Evolutionary conservation across 1,139 yeast species (phyloP), one percentile per base, ranked within the genome.

Genomic region (Geotrichum cucujoidarum): DNA sequence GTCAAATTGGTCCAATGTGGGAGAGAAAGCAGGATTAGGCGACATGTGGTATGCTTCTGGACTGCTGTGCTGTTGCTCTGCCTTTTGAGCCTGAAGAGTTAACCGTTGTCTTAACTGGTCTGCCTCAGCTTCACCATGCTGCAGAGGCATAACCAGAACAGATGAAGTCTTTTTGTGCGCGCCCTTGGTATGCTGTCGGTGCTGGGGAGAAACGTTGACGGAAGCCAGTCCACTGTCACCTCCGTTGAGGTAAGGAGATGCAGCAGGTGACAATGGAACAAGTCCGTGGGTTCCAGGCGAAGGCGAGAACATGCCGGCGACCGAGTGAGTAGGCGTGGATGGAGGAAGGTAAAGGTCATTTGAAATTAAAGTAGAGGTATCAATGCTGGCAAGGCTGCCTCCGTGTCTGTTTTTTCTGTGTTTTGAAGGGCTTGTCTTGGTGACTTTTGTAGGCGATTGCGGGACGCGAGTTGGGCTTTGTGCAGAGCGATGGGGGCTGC

Each of bases 11-110:
- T 48, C 52, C 40, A 56, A 31, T 31, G 55, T 54, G 20, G 61
- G 61, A n/a, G 60, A 58, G 37, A 50, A 51, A 3, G 54, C 49
- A 21, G 58, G 59, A 16, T 55, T 57, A 10, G 61, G 57, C n/a
- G 59, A 55, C 10, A 57, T 56, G 38, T 49, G 50, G 44, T 54
- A 54, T 2, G 53, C 45, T 32, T 56, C 58, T 5, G 58, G 50
- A 25, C 53, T 36, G 6, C 35, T 40, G n/a, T 24, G 11, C n/a
- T 43, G 47, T 30, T 32, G 34, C 8, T 47, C 50, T n/a, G 33
- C 37, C 11, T 33, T 37, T 7, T 30, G 44, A 17, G 41, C 36
- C 21, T 43, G 40, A 4, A 47, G 50, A 4, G 47, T 47, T 4
- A 47, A 35, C 27, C 50, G 39, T 24, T 47, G 50, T 4, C 50